A percentile compares a stretch with the other conserved stretches of the same genome.
phyloP scores from a whole-genome alignment of 306 rosid genomes.

The Pyrus pyrifolia region DNA sequence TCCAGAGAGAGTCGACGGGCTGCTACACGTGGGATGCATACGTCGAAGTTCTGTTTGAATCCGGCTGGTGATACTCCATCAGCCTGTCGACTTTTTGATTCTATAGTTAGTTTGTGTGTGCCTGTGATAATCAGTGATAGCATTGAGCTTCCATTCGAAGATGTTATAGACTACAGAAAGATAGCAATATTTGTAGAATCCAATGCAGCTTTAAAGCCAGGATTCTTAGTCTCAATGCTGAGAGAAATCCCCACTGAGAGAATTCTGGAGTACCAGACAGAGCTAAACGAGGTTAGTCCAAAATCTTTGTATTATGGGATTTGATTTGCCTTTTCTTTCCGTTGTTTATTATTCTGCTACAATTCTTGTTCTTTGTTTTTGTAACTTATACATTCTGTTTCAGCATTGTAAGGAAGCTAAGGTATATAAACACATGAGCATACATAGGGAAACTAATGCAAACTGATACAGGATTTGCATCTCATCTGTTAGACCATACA shows the following conservation, averaged over 20 bases:
- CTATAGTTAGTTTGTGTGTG: slow-evolving; percentile 85
- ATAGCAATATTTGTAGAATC: slow-evolving; percentile 77
- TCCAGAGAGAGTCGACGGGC: slow-evolving; percentile 88
- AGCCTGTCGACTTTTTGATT: slow-evolving; percentile 90
- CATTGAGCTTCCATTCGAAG: slow-evolving; percentile 93
- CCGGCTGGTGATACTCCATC: slow-evolving; percentile 99
- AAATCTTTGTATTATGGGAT: not conserved
- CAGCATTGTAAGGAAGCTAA: not conserved
- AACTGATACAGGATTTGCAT: not conserved
- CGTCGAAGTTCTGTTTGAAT: slow-evolving; percentile 84
- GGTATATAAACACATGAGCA: not conserved
- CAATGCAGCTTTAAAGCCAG: slow-evolving; percentile 54
- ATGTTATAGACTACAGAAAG: slow-evolving; percentile 75
- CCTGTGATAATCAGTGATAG: slow-evolving; percentile 81
- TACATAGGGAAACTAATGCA: not conserved
- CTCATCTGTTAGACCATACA: not conserved
- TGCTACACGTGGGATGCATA: slow-evolving; percentile 92
- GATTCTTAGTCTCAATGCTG: slow-evolving; percentile 57
- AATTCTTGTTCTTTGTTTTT: not conserved
- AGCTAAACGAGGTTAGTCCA: slow-evolving; percentile 67
- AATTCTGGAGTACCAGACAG: slow-evolving; percentile 69
- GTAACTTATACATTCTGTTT: not conserved
- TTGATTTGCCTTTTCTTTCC: not conserved
- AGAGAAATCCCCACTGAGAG: slow-evolving; percentile 45
- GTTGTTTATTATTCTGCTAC: not conserved